These are phyloP conservation scores for Eucalyptus sideroxylon DNA, from an alignment of 345 rosid genomes.

Conservation along the genomic window DNA sequence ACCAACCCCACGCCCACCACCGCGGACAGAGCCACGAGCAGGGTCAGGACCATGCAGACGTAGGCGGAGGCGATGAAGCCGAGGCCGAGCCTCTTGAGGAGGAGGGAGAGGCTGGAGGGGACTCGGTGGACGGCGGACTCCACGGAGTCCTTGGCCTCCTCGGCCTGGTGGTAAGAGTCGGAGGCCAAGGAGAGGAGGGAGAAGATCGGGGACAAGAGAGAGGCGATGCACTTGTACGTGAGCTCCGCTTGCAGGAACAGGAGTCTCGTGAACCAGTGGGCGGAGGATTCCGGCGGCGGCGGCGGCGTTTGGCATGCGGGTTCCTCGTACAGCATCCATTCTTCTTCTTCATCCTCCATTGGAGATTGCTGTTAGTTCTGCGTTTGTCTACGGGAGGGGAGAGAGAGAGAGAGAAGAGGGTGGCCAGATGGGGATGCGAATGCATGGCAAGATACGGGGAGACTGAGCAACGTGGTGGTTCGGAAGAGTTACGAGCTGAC, in stretches of 20 bases:
- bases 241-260: conserved; percentile 41
- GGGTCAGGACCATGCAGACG: conserved; percentile 24
- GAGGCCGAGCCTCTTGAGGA: conserved; percentile 21
- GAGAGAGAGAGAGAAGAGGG: not conserved
- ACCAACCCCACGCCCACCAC: conserved; percentile 47
- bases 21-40: conserved; percentile 31
- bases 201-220: conserved; percentile 39
- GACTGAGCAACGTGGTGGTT: not conserved
- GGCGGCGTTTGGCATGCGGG: not conserved
- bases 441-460: not conserved
- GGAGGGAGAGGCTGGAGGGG: conserved; percentile 4
- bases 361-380: not conserved
- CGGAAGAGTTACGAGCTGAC: not conserved
- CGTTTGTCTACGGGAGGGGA: not conserved
- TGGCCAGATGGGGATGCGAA: not conserved
- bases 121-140: conserved; percentile 21
- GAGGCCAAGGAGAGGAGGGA: conserved; percentile 4
- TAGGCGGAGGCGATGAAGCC: conserved; percentile 55
- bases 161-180: conserved; percentile 47
- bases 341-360: not conserved
- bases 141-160: conserved; percentile 2
- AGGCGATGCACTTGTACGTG: conserved; percentile 26
- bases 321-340: not conserved
- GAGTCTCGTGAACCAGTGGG: conserved; percentile 19
- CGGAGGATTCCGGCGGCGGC: not conserved